phyloP scores from a whole-genome alignment of 768 basidiomycete genomes.

The Suillus alpinus region DNA sequence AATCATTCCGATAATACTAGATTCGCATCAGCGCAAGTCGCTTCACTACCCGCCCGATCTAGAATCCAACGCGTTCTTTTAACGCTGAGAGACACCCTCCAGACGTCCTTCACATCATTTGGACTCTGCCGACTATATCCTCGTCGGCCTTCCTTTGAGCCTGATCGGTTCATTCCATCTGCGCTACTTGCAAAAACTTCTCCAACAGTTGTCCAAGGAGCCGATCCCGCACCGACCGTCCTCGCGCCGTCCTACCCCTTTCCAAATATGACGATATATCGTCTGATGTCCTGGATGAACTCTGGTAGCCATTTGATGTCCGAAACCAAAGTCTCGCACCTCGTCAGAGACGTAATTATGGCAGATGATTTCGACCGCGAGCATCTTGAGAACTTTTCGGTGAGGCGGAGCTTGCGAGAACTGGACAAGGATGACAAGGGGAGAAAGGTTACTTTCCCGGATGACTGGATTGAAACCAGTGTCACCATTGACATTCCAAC shows the following conservation, averaged over 20 bases:
- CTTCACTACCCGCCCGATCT: neutral
- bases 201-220: neutral
- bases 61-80: neutral
- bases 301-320: neutral
- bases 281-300: slow-evolving; percentile 4
- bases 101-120: neutral
- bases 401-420: neutral
- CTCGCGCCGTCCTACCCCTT: slow-evolving; percentile 2
- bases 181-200: neutral
- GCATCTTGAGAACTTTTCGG: neutral
- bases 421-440: neutral
- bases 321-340: neutral
- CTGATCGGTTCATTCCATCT: neutral
- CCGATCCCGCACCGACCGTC: no score
- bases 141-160: neutral
- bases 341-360: neutral
- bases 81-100: neutral
- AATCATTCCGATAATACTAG: no score
- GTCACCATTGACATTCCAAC: neutral
- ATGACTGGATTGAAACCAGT: no score
- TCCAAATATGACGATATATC: slow-evolving; percentile 9
- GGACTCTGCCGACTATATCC: neutral
- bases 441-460: neutral
- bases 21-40: no score
- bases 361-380: slow-evolving; percentile 1